A percentile compares a stretch with the other conserved stretches of the same genome.
phyloP scores from a whole-genome alignment of 306 rosid genomes.

The Sicyos baderoa region DNA sequence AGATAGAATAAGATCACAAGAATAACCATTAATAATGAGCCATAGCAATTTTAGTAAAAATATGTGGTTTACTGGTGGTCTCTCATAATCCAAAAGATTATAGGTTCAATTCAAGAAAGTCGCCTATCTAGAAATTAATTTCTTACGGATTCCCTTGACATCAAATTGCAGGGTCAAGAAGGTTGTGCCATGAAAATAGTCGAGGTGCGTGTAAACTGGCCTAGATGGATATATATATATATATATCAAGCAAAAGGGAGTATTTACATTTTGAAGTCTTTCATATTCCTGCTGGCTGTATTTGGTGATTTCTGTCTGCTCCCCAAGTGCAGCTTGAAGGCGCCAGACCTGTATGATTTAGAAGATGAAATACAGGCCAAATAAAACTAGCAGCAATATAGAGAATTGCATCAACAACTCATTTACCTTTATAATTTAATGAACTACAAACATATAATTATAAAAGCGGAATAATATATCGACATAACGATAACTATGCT shows the following conservation, averaged over 20 bases:
- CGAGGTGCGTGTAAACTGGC: no score
- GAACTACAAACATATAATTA: background rate
- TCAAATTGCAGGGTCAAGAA: no score
- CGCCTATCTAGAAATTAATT: no score
- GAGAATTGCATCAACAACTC: background rate
- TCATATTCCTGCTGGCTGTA: slow-evolving; percentile 86
- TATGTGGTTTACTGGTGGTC: no score
- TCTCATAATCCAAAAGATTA: no score
- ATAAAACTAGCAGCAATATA: background rate
- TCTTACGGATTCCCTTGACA: no score
- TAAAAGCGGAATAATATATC: background rate
- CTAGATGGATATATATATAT: no score
- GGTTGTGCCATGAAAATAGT: no score
- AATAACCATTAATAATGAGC: no score
- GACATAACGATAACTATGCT: slow-evolving; percentile 18
- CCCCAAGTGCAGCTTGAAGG: slow-evolving; percentile 97
- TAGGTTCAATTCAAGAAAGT: no score
- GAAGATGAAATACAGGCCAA: slow-evolving; percentile 19
- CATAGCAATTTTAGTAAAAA: no score
- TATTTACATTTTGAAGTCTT: slow-evolving; percentile 79
- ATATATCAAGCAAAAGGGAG: background rate
- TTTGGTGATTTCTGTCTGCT: slow-evolving; percentile 85
- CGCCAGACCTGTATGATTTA: slow-evolving; percentile 62
- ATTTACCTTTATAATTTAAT: background rate
- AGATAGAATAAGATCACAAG: slow-evolving; percentile 1